phyloP scores from a whole-genome alignment of 2,329 filamentous ascomycete genomes.

The Zopfia rhizophila region DNA sequence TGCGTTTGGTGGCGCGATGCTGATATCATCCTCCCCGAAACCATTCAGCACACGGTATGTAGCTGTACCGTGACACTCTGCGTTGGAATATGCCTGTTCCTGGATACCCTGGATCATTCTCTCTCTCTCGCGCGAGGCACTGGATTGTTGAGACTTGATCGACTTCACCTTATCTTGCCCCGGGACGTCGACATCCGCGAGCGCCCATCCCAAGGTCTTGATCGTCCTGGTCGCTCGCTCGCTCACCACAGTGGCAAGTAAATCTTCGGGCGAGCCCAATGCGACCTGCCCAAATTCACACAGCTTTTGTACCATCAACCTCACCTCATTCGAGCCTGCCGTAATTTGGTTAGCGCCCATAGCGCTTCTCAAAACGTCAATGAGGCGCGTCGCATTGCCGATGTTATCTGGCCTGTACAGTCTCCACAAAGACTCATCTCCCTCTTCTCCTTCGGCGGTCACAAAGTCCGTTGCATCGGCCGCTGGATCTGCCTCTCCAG shows the following conservation, averaged over 20 bases:
- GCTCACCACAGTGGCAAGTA: too few relatives aligned
- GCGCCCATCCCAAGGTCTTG: too few relatives aligned
- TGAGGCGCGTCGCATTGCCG: constrained; percentile 5
- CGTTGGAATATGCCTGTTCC: too few relatives aligned
- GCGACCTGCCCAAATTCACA: too few relatives aligned
- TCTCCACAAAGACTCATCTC: neutral
- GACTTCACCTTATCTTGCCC: constrained; percentile 6
- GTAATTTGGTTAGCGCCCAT: constrained; percentile 5
- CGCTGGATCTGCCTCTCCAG: constrained; percentile 3
- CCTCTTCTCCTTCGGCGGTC: too few relatives aligned
- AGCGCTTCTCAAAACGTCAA: constrained; percentile 8
- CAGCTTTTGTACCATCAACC: neutral
- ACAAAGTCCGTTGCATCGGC: constrained; percentile 2
- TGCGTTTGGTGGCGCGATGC: too few relatives aligned
- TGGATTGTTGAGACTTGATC: constrained; percentile 4
- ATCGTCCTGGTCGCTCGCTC: too few relatives aligned
- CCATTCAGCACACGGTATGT: too few relatives aligned
- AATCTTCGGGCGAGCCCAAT: too few relatives aligned
- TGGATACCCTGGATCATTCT: constrained; percentile 4
- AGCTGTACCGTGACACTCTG: too few relatives aligned
- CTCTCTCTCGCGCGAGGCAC: constrained; percentile 1
- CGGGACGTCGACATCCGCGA: too few relatives aligned
- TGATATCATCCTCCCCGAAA: too few relatives aligned
- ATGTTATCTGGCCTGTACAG: neutral
- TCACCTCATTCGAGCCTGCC: constrained; percentile 6